Conservation (phyloP, 495 filamentous ascomycete genomes). For the Hypoxylon fuscum region DNA sequence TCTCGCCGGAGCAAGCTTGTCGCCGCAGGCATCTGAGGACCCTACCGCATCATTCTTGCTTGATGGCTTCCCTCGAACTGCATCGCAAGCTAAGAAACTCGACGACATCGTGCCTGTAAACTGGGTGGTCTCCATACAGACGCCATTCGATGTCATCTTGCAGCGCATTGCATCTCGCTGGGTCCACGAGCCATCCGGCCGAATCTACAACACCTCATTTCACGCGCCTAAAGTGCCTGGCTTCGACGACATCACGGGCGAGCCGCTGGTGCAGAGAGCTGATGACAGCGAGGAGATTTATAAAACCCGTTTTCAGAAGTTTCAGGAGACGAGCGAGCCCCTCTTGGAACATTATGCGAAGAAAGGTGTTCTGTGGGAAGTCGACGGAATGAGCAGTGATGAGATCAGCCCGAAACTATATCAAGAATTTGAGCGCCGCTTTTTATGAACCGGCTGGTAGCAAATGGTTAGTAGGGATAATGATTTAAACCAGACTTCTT, state of each 20-base stretch:
- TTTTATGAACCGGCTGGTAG: slow-evolving; percentile 54
- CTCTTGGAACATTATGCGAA: slow-evolving; percentile 88
- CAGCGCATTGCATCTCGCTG: slow-evolving; percentile 89
- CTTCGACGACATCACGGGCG: slow-evolving; percentile 90
- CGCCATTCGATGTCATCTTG: slow-evolving; percentile 80
- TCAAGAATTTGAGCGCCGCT: slow-evolving; percentile 79
- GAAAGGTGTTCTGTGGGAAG: slow-evolving; percentile 87
- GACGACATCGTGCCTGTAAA: slow-evolving; percentile 89
- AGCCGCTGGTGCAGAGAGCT: slow-evolving; percentile 78
- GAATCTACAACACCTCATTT: slow-evolving; percentile 94
- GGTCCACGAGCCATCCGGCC: slow-evolving; percentile 91
- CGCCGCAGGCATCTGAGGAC: slow-evolving; percentile 65
- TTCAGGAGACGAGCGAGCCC: slow-evolving; percentile 85
- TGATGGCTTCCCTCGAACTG: slow-evolving; percentile 94
- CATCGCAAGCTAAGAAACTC: slow-evolving; percentile 76
- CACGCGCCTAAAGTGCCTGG: slow-evolving; percentile 83
- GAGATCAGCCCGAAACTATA: slow-evolving; percentile 91
- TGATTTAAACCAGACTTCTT: slow-evolving; percentile 8
- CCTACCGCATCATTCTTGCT: slow-evolving; percentile 90
- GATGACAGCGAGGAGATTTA: slow-evolving; percentile 92
- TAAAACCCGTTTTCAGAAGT: slow-evolving; percentile 77
- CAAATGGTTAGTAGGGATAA: not conserved
- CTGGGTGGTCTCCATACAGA: slow-evolving; percentile 76
- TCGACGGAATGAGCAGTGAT: slow-evolving; percentile 86
- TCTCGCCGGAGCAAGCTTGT: slow-evolving; percentile 41